Evolutionary conservation across 2,329 filamentous ascomycete genomes (phyloP), one percentile per base, ranked within the genome.

Genomic region (Exophiala oligosperma): DNA sequence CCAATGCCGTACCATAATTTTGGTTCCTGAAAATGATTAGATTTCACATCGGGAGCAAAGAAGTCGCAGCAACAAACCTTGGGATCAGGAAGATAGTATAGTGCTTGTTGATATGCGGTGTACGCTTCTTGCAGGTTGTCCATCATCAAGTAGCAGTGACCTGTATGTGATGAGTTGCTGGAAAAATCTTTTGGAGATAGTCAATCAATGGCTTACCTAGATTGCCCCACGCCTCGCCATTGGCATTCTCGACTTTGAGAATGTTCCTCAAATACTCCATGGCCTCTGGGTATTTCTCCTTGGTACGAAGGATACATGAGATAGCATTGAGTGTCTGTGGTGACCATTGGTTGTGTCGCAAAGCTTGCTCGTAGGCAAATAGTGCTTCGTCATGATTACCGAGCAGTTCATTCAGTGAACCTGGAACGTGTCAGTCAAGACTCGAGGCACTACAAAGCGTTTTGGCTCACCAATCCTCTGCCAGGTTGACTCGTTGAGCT

Each of bases 101-200:
- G 78, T 4, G 94, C 94, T 72, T 95, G 91, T 73, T 99, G 94
- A 72, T 99, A 99, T 1, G 94, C 92, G 32, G 91, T 90, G 70
- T 99, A 99, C 0, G 94, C 94, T 71, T 97, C 92, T 75, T 97
- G 94, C 35, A 97, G 77, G 69, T 97, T 93, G 70, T 99, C 94
- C 84, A 96, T 96, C 94, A 99, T 99, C 26, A 99, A 81, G 72
- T 93, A 96, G 77, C 94, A 97, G 73, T 97, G 94, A n/a, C 94
- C 91, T 93, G 66, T 12, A 46, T 29, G 50, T 54, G 26, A 24
- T 64, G 67, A 43, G 66, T 35, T 28, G 32, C 6, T 35, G 6
- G 32, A 9, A 35, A 9, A 66, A 70, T 50, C 72, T 67, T 54
- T 65, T 51, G 63, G 37, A 32, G 52, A 46, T 24, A 35, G 41